Evolutionary conservation across 2,329 filamentous ascomycete species (phyloP), one percentile per base, ranked within the genome.

Genomic region (Diaporthe humulicola): DNA sequence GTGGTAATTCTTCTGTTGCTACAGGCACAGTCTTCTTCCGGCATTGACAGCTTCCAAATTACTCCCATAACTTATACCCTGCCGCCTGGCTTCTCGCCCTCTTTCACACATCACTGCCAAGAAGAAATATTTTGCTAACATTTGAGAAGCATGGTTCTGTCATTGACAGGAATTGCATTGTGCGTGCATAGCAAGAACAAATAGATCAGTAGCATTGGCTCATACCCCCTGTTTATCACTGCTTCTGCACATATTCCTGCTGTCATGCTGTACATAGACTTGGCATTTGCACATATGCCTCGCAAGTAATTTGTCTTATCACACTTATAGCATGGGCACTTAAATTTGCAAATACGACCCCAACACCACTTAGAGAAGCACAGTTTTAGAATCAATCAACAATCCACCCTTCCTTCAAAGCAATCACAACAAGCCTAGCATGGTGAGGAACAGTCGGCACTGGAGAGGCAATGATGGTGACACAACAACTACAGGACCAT

Each of bases 101-200:
- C 33, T 38, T 22, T 54, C 30, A 19, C 8, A 2, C 28, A 3
- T 28, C 33, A 14, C 15, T 54, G 25, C 40, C n/a, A 54, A 12
- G 48, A 48, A 54, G 30, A 14, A 67, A 28, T 8, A 28, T 14
- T 40, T 54, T 54, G 40, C 64, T 69, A 19, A 69, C 64, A 28
- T 6, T 2, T 28, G 33, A 54, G 30, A 38, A 69, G 95, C 10
- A 96, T 98, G 94, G 85, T 86, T 1, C 84, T 98, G 17, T 96
- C 96, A 4, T 85, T 98, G 60, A 89, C 88, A 22, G 95, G 95
- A 0, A 98, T 98, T 82, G 95, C 89, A 3, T 84, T 98, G 36
- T 98, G 95, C 84, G 95, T 98, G 2, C 90, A 95, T 73, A 92
- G 90, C 81, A 92, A 92, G 80, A 75, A 66, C 45, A 75, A 57